Conservation (phyloP, 768 basidiomycete genomes). For the Boletus vinaceobasis region DNA sequence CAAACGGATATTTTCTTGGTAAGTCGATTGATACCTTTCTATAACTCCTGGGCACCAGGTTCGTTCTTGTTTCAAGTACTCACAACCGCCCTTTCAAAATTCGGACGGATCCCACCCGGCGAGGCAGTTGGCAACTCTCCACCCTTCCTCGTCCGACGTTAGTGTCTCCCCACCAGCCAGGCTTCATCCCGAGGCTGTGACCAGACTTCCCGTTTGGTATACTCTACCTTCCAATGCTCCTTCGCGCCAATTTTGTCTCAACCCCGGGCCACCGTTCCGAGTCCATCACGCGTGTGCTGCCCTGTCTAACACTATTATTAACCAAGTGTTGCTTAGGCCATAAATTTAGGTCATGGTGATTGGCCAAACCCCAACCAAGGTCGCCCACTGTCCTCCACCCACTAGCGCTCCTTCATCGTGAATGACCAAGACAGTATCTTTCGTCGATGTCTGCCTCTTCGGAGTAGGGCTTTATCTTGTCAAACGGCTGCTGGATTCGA, state of each 20-base stretch:
- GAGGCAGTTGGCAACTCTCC: not conserved
- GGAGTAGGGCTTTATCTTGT: constrained; percentile 11
- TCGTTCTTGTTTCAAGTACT: too few species aligned
- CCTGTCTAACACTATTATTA: too few species aligned
- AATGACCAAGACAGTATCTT: not conserved
- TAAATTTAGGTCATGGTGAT: not conserved
- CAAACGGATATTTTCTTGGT: too few species aligned
- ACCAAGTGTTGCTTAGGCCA: not conserved
- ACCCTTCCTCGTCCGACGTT: not conserved
- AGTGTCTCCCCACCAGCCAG: not conserved
- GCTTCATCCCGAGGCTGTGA: not conserved
- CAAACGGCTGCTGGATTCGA: not conserved
- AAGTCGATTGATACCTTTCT: too few species aligned
- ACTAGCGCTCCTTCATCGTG: not conserved
- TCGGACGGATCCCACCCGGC: not conserved
- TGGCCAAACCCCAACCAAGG: not conserved
- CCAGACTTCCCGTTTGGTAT: too few species aligned
- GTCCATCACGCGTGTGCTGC: too few species aligned
- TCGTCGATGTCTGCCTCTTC: constrained; percentile 14
- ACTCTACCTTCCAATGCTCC: too few species aligned
- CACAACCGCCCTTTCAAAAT: too few species aligned
- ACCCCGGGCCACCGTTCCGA: too few species aligned
- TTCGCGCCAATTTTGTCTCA: too few species aligned
- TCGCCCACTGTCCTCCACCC: not conserved
- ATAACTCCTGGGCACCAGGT: too few species aligned